Evolutionary conservation across 352 stramenopile species (phyloP).

Genomic region (Globisporangium splendens): DNA sequence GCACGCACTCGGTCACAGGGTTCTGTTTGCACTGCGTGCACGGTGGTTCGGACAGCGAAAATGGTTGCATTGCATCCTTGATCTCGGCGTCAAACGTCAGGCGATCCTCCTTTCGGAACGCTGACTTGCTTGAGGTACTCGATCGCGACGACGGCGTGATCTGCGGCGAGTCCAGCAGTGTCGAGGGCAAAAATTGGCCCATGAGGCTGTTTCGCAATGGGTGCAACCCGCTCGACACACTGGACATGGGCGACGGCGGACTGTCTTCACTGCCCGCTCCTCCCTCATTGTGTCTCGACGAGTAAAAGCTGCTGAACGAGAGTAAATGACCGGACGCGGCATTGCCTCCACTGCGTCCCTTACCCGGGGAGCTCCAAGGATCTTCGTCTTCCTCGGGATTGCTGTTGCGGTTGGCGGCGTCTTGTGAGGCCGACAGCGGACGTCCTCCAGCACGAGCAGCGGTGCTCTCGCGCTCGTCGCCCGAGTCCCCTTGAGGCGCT

Average conservation of each 20-base stretch:
- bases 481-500: conserved; percentile 8
- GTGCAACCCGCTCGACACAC: conserved; percentile 30
- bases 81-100: conserved; percentile 26
- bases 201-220: conserved; percentile 70
- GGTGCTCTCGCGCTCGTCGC: conserved; percentile 24
- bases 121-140: conserved; percentile 11
- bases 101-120: conserved; percentile 21
- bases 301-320: conserved; percentile 68
- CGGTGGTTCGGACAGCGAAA: conserved; percentile 23
- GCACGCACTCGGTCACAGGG: conserved; percentile 11
- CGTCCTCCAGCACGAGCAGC: neutral
- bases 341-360: conserved; percentile 22
- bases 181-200: conserved; percentile 74
- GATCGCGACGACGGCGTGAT: conserved; percentile 53
- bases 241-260: conserved; percentile 35
- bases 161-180: conserved; percentile 78
- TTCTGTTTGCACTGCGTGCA: conserved; percentile 17
- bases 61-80: conserved; percentile 27
- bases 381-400: conserved; percentile 34
- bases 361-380: conserved; percentile 39
- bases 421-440: neutral
- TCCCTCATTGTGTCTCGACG: conserved; percentile 12
- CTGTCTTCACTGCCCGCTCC: conserved; percentile 43
- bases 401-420: conserved; percentile 13
- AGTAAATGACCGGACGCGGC: conserved; percentile 26